Percentiles rank a stretch among this genome's conserved stretches.
Evolutionary conservation across 176 grass and related monocot genomes (phyloP).

Genomic region (Thalia dealbata): DNA sequence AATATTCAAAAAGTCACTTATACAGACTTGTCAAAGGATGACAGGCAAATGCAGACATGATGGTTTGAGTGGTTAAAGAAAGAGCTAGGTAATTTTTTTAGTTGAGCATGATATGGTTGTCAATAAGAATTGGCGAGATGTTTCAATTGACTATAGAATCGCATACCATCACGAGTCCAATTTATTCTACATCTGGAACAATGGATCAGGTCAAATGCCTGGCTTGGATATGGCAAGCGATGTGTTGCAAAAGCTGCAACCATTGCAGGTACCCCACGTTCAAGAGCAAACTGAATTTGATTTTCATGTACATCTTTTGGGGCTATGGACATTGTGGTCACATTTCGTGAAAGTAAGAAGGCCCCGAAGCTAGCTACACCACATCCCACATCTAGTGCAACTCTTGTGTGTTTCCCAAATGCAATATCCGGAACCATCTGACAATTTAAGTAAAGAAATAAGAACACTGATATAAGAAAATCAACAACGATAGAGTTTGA

Average conservation of each 20-base stretch:
- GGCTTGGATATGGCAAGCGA: slow-evolving; percentile 37
- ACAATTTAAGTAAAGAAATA: slow-evolving; percentile 9
- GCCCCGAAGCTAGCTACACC: slow-evolving; percentile 49
- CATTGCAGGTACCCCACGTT: slow-evolving; percentile 48
- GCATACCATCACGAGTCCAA: slow-evolving; percentile 43
- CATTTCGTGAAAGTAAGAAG: slow-evolving; percentile 30
- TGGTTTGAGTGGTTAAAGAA: background rate
- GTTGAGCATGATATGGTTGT: background rate
- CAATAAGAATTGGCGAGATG: background rate
- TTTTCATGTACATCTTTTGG: slow-evolving; percentile 52
- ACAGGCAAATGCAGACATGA: background rate
- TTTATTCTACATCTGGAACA: slow-evolving; percentile 52
- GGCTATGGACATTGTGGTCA: slow-evolving; percentile 39
- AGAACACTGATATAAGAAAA: background rate
- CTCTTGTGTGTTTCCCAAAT: slow-evolving; percentile 37
- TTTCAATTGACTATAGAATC: background rate
- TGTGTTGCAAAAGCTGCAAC: slow-evolving; percentile 39
- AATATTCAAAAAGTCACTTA: background rate
- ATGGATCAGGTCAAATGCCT: slow-evolving; percentile 49
- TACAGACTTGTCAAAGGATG: background rate
- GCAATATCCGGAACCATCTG: slow-evolving; percentile 44
- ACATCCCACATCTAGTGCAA: slow-evolving; percentile 39
- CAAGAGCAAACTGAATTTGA: slow-evolving; percentile 57
- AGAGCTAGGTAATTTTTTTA: background rate
- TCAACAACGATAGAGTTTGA: background rate